Evolutionary conservation across 495 filamentous ascomycete genomes (phyloP).

Genomic region (Evernia prunastri): DNA sequence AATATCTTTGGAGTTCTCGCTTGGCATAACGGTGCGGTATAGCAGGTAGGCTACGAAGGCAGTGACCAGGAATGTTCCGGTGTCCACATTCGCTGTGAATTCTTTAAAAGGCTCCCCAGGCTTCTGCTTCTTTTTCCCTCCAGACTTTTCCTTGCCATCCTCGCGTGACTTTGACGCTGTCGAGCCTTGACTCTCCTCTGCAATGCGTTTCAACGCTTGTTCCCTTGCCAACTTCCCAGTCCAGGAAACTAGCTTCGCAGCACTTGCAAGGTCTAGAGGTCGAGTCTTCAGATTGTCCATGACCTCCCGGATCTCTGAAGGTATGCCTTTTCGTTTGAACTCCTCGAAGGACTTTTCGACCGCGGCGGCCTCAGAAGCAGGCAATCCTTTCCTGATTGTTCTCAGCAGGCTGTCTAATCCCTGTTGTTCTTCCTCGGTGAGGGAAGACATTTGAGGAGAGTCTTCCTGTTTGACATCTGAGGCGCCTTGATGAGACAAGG

Average conservation of each 20-base stretch:
- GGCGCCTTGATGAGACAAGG: constrained; percentile 31
- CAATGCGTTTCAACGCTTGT: constrained; percentile 28
- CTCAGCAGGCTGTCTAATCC: constrained; percentile 37
- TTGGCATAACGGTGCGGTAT: constrained; percentile 55
- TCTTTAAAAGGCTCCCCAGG: constrained; percentile 36
- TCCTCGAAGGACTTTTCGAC: constrained; percentile 38
- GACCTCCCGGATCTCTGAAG: constrained; percentile 43
- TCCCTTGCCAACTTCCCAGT: constrained; percentile 39
- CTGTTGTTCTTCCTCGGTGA: constrained; percentile 37
- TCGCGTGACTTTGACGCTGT: constrained; percentile 29
- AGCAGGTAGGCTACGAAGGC: constrained; percentile 56
- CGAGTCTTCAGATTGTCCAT: constrained; percentile 38
- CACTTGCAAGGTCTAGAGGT: constrained; percentile 42
- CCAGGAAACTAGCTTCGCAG: constrained; percentile 44
- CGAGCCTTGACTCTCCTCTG: constrained; percentile 25
- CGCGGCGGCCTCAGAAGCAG: constrained; percentile 36
- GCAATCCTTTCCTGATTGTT: constrained; percentile 44
- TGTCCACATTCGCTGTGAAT: constrained; percentile 46
- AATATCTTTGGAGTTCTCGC: constrained; percentile 69
- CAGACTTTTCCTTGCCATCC: constrained; percentile 23
- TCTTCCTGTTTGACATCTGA: not conserved
- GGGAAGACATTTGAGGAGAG: constrained; percentile 33
- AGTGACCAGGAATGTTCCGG: constrained; percentile 47
- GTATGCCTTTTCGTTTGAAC: constrained; percentile 48
- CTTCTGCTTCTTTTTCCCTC: constrained; percentile 31